Base-by-base conservation (phyloP, 164 flowering plant genomes). In the Akebia trifoliata region DNA sequence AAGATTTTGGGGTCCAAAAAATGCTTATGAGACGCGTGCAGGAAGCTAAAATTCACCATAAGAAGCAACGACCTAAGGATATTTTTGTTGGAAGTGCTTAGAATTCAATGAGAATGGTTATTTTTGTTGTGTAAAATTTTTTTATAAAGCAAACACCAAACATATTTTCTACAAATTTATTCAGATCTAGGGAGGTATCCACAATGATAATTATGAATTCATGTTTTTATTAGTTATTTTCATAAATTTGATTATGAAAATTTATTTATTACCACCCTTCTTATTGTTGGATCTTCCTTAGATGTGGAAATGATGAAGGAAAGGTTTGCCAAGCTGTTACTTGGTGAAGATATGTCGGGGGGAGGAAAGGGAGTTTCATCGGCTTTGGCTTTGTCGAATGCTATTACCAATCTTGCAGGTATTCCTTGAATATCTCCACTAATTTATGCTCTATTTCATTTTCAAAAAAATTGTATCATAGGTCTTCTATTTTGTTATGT, bases 331-430 rank as follows among this genome's bases (percentile, higher is more conserved):
- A 91, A 88, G 81, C 61, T 91, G 73, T 87, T 91, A 55, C 68
- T 91, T 59, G 98, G 98, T 0, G 98, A 91, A 75, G 98, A 91
- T 35, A 91, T 91, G 98, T 88, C 98, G 0, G 98, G 98, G 12
- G 92, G 95, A 14, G 96, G 95, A 37, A 88, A 86, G 59, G 98
- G 98, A 39, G 96, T 86, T 69, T 83, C 96, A 3, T 91, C 96
- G 1, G 95, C 98, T 50, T 68, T 91, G 75, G 96, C 98, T 50
- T 74, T 91, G 77, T 91, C 98, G 15, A 91, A 91, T 74, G 88
- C 98, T 40, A 79, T 91, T 21, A 91, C 98, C 40, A 86, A 91
- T 60, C 80, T 91, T 40, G 85, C 95, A 46, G 97, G 97, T 90
- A 72, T 5, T 35, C 15, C 5, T 9, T 28, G n/a, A 12, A 30